phyloP scores from a whole-genome alignment of 1,284 basidiomycete genomes.

The Leccinum subspadiceum region DNA sequence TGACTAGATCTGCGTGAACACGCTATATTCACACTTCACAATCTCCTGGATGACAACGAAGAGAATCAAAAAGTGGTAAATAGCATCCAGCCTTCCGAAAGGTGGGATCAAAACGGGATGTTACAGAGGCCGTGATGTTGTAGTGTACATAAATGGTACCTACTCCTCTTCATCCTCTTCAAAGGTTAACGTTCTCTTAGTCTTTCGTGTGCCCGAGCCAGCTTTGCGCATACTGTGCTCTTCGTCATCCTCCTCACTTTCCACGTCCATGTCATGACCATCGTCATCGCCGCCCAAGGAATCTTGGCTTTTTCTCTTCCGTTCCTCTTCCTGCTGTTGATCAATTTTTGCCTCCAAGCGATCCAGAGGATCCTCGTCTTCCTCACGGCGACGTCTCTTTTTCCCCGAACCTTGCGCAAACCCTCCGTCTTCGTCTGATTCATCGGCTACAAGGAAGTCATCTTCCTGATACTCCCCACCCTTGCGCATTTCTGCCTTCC shows the following conservation, averaged over 20 bases:
- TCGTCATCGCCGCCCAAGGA: conserved; percentile 34
- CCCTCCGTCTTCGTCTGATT: conserved; percentile 63
- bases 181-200: conserved; percentile 51
- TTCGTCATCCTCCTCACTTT: conserved; percentile 71
- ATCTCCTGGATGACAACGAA: conserved; percentile 70
- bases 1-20: conserved; percentile 81
- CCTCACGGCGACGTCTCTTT: conserved; percentile 41
- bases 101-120: conserved; percentile 59
- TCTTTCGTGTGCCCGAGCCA: conserved; percentile 46
- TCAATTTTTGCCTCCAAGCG: conserved; percentile 63
- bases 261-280: conserved; percentile 64
- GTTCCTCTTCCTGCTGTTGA: conserved; percentile 49
- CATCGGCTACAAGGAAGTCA: conserved; percentile 77
- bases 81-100: conserved; percentile 60
- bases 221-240: conserved; percentile 59
- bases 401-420: conserved; percentile 35
- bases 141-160: conserved; percentile 7
- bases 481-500: conserved; percentile 43
- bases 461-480: conserved; percentile 74
- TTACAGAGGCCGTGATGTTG: conserved; percentile 30
- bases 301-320: conserved; percentile 27
- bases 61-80: conserved; percentile 81
- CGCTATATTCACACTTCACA: conserved; percentile 80
- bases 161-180: conserved; percentile 55
- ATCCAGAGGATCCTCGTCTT: conserved; percentile 60